Conservation (phyloP, 129 eudicot species). For the Chrysanthemum seticuspe region DNA sequence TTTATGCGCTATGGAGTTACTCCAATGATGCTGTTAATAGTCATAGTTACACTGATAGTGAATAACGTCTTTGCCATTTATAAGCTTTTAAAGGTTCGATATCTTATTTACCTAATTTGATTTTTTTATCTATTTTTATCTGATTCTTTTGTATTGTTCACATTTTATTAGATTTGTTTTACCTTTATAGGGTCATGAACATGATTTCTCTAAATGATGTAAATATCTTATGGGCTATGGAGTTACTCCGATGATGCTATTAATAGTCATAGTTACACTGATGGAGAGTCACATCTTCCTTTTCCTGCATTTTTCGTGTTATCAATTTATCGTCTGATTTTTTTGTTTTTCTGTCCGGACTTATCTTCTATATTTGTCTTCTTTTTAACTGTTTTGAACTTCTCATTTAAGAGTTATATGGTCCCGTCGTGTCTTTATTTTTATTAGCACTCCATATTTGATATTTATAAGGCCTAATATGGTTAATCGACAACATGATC, state of each 20-base stretch:
- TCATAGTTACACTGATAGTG: conserved; percentile 58
- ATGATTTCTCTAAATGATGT: conserved; percentile 25
- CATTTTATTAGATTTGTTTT: not conserved
- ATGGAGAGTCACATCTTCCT: conserved; percentile 33
- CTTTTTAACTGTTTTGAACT: not conserved
- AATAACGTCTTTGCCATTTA: not conserved
- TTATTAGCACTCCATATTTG: not conserved
- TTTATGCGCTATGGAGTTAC: conserved; percentile 30
- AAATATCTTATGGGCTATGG: conserved; percentile 23
- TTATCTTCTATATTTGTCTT: not conserved
- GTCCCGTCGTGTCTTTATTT: not conserved
- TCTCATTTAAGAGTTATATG: too few relatives aligned
- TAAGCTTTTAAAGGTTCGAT: conserved; percentile 43
- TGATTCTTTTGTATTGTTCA: too few relatives aligned
- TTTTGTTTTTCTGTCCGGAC: not conserved
- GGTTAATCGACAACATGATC: not conserved
- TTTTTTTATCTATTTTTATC: too few relatives aligned
- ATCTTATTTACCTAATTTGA: not conserved
- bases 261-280: conserved; percentile 64
- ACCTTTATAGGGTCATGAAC: too few relatives aligned
- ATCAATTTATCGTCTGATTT: not conserved
- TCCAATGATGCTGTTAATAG: conserved; percentile 46
- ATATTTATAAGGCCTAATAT: not conserved
- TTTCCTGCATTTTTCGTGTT: not conserved
- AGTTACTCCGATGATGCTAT: conserved; percentile 42